A percentile compares a stretch with the other conserved stretches of the same genome.
phyloP scores from a whole-genome alignment of 2,329 filamentous ascomycete genomes.

The Arthrobotrys sinensis region DNA sequence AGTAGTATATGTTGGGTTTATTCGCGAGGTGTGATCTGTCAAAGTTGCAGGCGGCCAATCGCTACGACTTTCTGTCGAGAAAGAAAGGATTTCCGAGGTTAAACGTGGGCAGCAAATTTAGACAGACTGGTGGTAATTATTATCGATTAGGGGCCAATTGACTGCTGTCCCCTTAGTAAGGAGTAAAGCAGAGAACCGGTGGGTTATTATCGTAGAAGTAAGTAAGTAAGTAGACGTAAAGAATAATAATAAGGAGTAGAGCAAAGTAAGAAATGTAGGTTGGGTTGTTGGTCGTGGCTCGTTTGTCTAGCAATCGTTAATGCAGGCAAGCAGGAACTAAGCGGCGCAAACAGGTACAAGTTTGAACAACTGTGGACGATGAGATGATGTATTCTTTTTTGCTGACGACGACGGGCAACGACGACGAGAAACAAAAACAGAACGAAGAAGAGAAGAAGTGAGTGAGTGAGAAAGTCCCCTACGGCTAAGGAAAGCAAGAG shows the following conservation, averaged over 20 bases:
- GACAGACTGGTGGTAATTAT: background rate
- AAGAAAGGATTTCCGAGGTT: conserved; percentile 24
- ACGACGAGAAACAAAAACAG: conserved; percentile 22
- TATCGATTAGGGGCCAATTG: conserved; percentile 25
- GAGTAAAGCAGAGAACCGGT: conserved; percentile 65
- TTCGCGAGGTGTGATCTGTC: conserved; percentile 47
- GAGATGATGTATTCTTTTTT: background rate
- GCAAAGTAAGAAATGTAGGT: too few species aligned
- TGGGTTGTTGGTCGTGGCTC: too few species aligned
- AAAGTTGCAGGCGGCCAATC: conserved; percentile 47
- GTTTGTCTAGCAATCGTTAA: too few species aligned
- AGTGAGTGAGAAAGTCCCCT: conserved; percentile 43
- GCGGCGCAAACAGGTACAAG: too few species aligned
- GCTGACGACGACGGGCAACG: background rate
- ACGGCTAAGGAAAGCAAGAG: conserved; percentile 40
- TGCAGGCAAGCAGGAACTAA: too few species aligned
- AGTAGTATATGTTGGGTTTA: background rate
- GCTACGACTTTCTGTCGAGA: conserved; percentile 49
- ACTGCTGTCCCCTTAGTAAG: background rate
- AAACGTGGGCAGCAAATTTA: background rate
- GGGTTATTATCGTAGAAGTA: conserved; percentile 50
- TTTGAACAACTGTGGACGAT: background rate
- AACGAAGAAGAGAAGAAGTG: conserved; percentile 34
- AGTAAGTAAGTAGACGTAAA: too few species aligned
- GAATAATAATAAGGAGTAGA: too few species aligned